Percentiles rank a stretch among this genome's conserved stretches.
Evolutionary conservation across 2,329 filamentous ascomycete genomes (phyloP).

Genomic region (Curvularia eragrostidis): DNA sequence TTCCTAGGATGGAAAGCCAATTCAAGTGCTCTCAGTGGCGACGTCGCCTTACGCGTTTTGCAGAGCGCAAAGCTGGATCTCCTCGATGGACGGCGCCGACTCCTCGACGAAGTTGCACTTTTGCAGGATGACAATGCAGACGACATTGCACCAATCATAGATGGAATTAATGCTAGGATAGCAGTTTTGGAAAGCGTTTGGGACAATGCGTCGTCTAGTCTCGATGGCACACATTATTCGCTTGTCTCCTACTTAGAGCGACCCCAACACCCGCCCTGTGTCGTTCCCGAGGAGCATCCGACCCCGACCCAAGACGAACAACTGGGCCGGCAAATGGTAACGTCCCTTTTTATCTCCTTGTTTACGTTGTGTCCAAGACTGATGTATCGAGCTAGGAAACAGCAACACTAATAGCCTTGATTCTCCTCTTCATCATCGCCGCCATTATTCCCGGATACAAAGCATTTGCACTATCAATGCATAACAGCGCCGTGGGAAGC

Average conservation of each 20-base stretch:
- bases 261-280: neutral
- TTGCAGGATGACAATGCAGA: neutral
- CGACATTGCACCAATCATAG: neutral
- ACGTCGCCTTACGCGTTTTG: neutral
- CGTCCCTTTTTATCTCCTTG: no score
- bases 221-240: neutral
- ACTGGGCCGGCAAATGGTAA: neutral
- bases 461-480: neutral
- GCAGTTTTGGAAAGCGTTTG: neutral
- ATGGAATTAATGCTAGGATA: neutral
- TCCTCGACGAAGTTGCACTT: neutral
- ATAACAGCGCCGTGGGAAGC: neutral
- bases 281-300: neutral
- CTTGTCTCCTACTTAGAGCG: neutral
- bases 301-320: neutral
- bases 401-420: neutral
- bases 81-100: neutral
- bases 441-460: neutral
- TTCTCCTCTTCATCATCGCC: neutral
- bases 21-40: neutral
- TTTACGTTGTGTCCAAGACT: neutral
- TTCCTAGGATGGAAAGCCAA: neutral
- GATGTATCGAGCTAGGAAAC: neutral
- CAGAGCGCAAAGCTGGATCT: neutral
- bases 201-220: neutral